These are phyloP conservation scores for Polytrichum commune DNA, from an alignment of 225 moss, liverwort and hornwort species.

Conservation along the genomic window DNA sequence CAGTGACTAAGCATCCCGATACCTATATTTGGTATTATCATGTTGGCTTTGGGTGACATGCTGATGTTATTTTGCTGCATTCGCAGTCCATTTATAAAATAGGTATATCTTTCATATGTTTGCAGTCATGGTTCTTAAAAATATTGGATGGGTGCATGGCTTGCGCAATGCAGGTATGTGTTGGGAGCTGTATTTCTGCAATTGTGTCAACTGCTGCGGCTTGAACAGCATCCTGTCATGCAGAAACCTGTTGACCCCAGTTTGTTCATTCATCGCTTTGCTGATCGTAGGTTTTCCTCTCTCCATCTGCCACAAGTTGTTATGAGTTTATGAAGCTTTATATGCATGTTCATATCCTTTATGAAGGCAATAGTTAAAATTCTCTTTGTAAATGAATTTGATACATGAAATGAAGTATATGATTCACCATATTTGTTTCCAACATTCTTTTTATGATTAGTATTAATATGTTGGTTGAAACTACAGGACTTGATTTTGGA, in stretches of 20 bases:
- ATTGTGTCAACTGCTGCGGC: conserved; percentile 80
- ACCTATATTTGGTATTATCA: too few species aligned
- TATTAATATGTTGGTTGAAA: too few species aligned
- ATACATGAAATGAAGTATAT: too few species aligned
- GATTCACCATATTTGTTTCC: too few species aligned
- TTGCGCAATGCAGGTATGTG: conserved; percentile 66
- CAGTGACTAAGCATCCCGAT: too few species aligned
- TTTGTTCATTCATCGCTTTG: conserved; percentile 98
- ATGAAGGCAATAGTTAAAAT: too few species aligned
- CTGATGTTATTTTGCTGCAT: neutral
- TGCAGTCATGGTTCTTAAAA: conserved; percentile 2
- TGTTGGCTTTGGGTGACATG: too few species aligned
- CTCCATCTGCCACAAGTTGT: neutral
- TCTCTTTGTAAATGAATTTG: too few species aligned
- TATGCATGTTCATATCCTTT: too few species aligned
- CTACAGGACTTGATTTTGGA: conserved; percentile 85
- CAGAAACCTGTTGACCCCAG: conserved; percentile 99
- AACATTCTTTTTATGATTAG: too few species aligned
- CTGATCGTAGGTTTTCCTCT: conserved; percentile 67
- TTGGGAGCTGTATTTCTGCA: conserved; percentile 97
- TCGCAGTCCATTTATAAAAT: neutral
- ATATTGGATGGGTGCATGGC: neutral
- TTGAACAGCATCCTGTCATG: conserved; percentile 97
- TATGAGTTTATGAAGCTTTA: too few species aligned
- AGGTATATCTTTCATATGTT: neutral